Conservation (phyloP, 352 stramenopile genomes). For the Pythium guiyangense region DNA sequence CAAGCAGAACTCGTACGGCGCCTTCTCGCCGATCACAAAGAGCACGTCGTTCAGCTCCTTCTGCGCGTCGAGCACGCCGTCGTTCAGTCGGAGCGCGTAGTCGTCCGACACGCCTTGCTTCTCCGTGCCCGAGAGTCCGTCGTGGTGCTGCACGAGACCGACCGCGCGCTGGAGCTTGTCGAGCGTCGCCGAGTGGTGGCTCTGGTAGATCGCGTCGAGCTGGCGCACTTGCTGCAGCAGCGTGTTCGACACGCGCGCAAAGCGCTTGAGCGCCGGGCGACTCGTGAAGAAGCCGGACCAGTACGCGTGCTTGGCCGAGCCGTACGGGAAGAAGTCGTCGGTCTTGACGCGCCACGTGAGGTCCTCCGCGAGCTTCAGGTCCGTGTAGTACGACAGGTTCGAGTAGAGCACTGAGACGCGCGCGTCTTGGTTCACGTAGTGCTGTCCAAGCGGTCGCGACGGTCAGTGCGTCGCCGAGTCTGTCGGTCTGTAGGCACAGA, state of each 20-base stretch:
- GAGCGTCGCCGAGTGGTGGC: constrained; percentile 42
- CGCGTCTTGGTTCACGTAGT: constrained; percentile 91
- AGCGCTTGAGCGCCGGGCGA: constrained; percentile 89
- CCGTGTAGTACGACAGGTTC: constrained; percentile 94
- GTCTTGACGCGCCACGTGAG: constrained; percentile 86
- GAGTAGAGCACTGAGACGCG: constrained; percentile 96
- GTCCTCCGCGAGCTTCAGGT: constrained; percentile 86
- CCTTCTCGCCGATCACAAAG: constrained; percentile 66
- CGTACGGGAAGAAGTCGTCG: constrained; percentile 98
- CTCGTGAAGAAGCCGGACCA: constrained; percentile 97
- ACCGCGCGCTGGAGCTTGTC: constrained; percentile 85
- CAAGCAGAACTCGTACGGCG: constrained; percentile 62
- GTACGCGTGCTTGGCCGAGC: constrained; percentile 90
- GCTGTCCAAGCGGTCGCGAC: constrained; percentile 7
- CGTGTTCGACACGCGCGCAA: constrained; percentile 86
- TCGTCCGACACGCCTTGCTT: constrained; percentile 95
- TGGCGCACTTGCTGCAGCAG: constrained; percentile 90
- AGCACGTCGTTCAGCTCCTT: constrained; percentile 74
- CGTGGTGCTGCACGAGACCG: constrained; percentile 95
- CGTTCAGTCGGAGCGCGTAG: constrained; percentile 91
- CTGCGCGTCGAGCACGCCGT: constrained; percentile 62
- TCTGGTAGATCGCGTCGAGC: constrained; percentile 79
- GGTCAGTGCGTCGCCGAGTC: too few species aligned
- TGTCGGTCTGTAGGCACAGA: background rate
- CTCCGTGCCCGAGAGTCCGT: constrained; percentile 93